phyloP scores from a whole-genome alignment of 331 rosid species.

The Rosa hybrid region DNA sequence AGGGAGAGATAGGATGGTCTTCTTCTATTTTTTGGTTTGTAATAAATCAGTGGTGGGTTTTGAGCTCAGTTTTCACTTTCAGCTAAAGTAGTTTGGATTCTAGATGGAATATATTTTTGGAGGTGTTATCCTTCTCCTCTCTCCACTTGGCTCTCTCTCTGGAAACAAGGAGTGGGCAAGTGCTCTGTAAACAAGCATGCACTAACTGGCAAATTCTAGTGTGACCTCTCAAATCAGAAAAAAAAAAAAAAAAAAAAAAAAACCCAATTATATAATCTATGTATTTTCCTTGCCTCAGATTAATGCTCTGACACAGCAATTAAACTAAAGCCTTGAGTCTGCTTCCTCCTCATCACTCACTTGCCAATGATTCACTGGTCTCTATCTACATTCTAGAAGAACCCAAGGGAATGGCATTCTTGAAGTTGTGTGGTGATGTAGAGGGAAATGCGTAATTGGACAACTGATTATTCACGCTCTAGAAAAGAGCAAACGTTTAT shows the following conservation, averaged over 20 bases:
- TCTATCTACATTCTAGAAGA: background rate
- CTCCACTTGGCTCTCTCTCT: constrained; percentile 27
- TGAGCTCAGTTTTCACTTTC: constrained; percentile 19
- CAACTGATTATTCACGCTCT: background rate
- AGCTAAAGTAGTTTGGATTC: constrained; percentile 15
- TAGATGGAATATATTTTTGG: constrained; percentile 29
- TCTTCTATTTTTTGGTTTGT: background rate
- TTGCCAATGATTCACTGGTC: constrained; percentile 1
- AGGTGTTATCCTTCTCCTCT: constrained; percentile 10
- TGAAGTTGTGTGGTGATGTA: background rate
- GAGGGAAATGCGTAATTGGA: background rate
- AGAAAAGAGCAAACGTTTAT: background rate
- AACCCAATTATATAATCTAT: background rate
- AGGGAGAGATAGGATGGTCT: constrained; percentile 17
- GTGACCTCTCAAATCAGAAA: constrained; percentile 17
- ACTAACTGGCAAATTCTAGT: constrained; percentile 26
- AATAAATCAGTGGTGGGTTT: constrained; percentile 17
- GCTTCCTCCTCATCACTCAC: background rate
- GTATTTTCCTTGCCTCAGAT: background rate
- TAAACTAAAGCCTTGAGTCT: background rate
- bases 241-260: background rate
- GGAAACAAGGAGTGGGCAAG: background rate
- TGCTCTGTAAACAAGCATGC: constrained; percentile 29
- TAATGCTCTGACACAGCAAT: constrained; percentile 8
- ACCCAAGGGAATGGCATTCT: constrained; percentile 9